A percentile compares a stretch with the other conserved stretches of the same genome.
These are phyloP conservation scores for Malus hybrid DNA, from an alignment of 331 rosid genomes.

Conservation along the genomic window DNA sequence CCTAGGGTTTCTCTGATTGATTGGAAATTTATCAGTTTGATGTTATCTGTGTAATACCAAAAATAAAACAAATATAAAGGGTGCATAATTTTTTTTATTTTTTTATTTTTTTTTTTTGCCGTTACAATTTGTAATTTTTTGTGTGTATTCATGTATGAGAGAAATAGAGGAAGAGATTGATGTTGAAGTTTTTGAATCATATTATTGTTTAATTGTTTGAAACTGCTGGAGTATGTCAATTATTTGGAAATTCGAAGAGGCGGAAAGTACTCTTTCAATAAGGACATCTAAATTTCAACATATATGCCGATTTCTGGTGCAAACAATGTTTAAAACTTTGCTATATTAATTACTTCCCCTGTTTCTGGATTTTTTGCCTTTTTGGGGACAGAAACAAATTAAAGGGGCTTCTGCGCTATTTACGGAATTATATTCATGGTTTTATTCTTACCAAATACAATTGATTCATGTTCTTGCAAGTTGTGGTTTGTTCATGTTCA, in stretches of 20 bases:
- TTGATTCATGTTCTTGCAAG: neutral
- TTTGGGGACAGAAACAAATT: neutral
- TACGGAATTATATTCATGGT: neutral
- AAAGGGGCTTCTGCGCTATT: neutral
- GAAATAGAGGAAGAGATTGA: neutral
- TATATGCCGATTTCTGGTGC: neutral
- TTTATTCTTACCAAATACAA: neutral
- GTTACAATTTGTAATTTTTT: neutral
- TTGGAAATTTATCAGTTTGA: neutral
- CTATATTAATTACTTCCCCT: neutral
- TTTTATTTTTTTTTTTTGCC: neutral
- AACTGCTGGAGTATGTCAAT: neutral
- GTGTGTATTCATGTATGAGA: too few species aligned
- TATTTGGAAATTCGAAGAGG: neutral
- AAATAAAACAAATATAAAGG: too few species aligned
- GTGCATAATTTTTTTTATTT: too few species aligned
- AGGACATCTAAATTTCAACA: neutral
- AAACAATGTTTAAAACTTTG: neutral
- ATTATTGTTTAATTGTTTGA: neutral
- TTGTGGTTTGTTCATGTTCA: neutral
- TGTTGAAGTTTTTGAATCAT: neutral
- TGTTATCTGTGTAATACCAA: neutral
- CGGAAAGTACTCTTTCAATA: too few species aligned
- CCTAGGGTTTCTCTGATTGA: slow-evolving; percentile 7
- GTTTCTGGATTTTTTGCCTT: neutral